Evolutionary conservation across 106 monocot genomes (phyloP).

Genomic region (Acanthochlamys bracteata): DNA sequence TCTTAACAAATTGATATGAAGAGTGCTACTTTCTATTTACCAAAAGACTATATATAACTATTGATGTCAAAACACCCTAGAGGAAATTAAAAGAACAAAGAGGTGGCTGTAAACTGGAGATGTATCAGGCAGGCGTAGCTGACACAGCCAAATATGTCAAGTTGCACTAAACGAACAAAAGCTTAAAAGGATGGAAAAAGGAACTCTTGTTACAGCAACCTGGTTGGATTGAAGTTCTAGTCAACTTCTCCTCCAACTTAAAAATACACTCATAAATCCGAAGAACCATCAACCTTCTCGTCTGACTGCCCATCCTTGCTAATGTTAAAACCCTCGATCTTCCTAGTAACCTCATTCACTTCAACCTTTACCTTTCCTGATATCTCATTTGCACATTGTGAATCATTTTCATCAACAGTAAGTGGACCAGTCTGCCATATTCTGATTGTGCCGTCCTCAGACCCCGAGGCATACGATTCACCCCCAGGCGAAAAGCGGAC

Average conservation of each 20-base stretch:
- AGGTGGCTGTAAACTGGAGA: neutral
- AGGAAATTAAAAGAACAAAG: neutral
- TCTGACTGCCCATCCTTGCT: slow-evolving; percentile 41
- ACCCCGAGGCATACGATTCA: slow-evolving; percentile 92
- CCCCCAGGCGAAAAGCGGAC: slow-evolving; percentile 87
- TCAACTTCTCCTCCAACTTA: neutral
- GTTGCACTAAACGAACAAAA: neutral
- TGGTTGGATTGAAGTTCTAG: neutral
- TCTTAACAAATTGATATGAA: no score
- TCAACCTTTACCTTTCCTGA: slow-evolving; percentile 28
- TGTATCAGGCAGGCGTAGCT: neutral
- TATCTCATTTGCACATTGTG: slow-evolving; percentile 20
- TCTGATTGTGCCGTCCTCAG: slow-evolving; percentile 94
- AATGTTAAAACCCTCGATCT: slow-evolving; percentile 58
- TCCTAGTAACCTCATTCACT: slow-evolving; percentile 42
- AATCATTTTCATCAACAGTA: slow-evolving; percentile 33
- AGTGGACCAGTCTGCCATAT: slow-evolving; percentile 73
- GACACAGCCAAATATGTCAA: neutral
- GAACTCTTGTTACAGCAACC: neutral
- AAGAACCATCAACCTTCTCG: slow-evolving; percentile 10
- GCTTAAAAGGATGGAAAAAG: no score
- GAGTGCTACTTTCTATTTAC: no score
- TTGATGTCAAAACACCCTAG: no score
- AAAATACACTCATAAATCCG: slow-evolving; percentile 2
- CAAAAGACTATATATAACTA: no score